A percentile compares a stretch with the other conserved stretches of the same genome.
phyloP scores from a whole-genome alignment of 345 rosid genomes.

The Odontarrhena argentea region DNA sequence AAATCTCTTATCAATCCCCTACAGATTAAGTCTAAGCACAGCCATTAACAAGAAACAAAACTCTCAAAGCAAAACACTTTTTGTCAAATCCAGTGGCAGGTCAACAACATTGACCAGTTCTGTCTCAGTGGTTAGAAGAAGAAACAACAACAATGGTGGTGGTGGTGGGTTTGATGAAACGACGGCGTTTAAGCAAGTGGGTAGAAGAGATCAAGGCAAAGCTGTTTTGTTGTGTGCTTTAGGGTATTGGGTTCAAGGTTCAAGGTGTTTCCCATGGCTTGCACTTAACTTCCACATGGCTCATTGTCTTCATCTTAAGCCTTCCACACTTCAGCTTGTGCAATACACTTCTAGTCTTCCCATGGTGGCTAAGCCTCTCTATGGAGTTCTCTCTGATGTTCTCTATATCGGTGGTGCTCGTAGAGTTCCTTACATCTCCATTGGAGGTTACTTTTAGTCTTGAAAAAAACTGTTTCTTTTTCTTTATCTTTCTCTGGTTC shows the following conservation, averaged over 20 bases:
- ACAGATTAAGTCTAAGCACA: not conserved
- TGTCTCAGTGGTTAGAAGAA: constrained; percentile 38
- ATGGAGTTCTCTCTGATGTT: constrained; percentile 78
- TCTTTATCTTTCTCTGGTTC: constrained; percentile 39
- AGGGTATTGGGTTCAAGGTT: constrained; percentile 84
- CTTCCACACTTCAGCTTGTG: constrained; percentile 75
- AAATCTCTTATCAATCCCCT: constrained; percentile 10
- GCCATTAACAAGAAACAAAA: constrained; percentile 29
- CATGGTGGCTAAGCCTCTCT: constrained; percentile 81
- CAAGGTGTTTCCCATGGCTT: constrained; percentile 86
- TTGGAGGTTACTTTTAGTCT: constrained; percentile 67
- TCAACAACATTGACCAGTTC: constrained; percentile 37
- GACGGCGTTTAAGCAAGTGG: constrained; percentile 27
- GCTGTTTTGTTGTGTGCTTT: constrained; percentile 59
- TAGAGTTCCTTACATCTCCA: constrained; percentile 77
- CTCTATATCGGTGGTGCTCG: constrained; percentile 61
- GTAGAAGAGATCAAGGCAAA: constrained; percentile 52
- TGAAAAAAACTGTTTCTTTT: not conserved
- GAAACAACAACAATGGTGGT: constrained; percentile 21
- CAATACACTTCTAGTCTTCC: constrained; percentile 71
- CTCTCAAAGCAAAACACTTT: constrained; percentile 22
- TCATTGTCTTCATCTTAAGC: constrained; percentile 54
- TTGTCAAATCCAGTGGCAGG: constrained; percentile 37
- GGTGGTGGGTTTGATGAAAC: constrained; percentile 31
- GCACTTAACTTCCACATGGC: constrained; percentile 82